Percentiles rank a stretch among this genome's conserved stretches.
These are phyloP conservation scores for Clohesyomyces aquaticus DNA, from an alignment of 495 filamentous ascomycete genomes.

Conservation along the genomic window DNA sequence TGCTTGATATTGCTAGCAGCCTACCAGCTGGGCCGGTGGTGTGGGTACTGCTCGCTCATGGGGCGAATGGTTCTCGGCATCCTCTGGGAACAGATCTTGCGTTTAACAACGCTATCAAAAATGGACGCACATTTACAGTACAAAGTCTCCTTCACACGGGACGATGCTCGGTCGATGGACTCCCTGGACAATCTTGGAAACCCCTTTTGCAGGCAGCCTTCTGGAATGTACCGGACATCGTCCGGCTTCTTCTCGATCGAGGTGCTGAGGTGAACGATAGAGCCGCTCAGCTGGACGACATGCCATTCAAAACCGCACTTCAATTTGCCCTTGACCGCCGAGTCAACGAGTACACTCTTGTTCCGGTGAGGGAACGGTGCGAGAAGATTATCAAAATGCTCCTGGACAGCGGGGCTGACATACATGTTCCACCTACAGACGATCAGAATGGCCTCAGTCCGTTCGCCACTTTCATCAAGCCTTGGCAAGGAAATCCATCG, in stretches of 20 bases:
- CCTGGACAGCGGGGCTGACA: constrained; percentile 37
- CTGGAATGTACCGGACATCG: constrained; percentile 30
- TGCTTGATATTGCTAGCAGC: constrained; percentile 32
- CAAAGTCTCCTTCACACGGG: constrained; percentile 23
- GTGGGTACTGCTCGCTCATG: constrained; percentile 25
- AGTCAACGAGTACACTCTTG: constrained; percentile 7
- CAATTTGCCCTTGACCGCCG: constrained; percentile 32
- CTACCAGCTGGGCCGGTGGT: constrained; percentile 17
- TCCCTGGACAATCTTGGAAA: constrained; percentile 17
- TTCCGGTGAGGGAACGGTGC: constrained; percentile 5
- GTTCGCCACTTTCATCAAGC: constrained; percentile 34
- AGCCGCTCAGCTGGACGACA: constrained; percentile 2
- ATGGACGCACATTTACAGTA: constrained; percentile 25
- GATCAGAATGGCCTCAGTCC: constrained; percentile 17
- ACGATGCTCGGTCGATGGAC: constrained; percentile 16
- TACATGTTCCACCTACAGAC: constrained; percentile 13
- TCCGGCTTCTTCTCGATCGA: constrained; percentile 30
- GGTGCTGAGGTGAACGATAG: constrained; percentile 29
- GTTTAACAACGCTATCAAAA: constrained; percentile 37
- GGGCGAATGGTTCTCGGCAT: constrained; percentile 27
- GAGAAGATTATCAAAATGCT: constrained; percentile 36
- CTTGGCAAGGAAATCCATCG: constrained; percentile 22
- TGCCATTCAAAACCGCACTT: constrained; percentile 23
- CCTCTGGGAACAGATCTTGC: constrained; percentile 32
- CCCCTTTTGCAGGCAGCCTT: constrained; percentile 33